phyloP scores from a whole-genome alignment of 2,329 filamentous ascomycete genomes.

The Aspergillus costaricaensis region DNA sequence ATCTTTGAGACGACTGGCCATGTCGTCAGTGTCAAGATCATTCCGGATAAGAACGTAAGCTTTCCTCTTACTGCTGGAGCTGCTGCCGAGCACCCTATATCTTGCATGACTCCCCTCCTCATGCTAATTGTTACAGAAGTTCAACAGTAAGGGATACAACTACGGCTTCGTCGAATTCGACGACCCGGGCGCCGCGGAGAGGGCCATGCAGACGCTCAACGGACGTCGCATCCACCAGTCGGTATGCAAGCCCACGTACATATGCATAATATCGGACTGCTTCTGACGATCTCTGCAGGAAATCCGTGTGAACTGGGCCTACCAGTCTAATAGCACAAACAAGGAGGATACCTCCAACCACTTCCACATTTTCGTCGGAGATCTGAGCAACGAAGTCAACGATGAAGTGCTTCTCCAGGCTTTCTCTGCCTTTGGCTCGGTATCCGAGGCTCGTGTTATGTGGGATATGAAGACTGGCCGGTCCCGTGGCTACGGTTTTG shows the following conservation, averaged over 20 bases:
- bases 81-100: slow-evolving; percentile 1
- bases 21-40: slow-evolving; percentile 98
- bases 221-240: slow-evolving; percentile 93
- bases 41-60: slow-evolving; percentile 98
- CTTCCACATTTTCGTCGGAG: slow-evolving; percentile 98
- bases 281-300: slow-evolving; percentile 60
- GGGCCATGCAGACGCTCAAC: slow-evolving; percentile 96
- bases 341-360: slow-evolving; percentile 98
- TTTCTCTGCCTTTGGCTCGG: slow-evolving; percentile 91
- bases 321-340: slow-evolving; percentile 89
- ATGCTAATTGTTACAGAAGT: slow-evolving; percentile 32
- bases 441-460: slow-evolving; percentile 98
- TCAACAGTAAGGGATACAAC: slow-evolving; percentile 92
- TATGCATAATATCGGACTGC: slow-evolving; percentile 3
- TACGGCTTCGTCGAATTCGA: slow-evolving; percentile 99
- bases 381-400: slow-evolving; percentile 97
- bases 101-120: not conserved
- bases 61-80: slow-evolving; percentile 4
- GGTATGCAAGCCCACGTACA: slow-evolving; percentile 56
- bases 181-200: slow-evolving; percentile 92
- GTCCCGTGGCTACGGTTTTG: slow-evolving; percentile 95
- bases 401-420: slow-evolving; percentile 92
- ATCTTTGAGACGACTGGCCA: slow-evolving; percentile 99
- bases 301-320: slow-evolving; percentile 99
- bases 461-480: slow-evolving; percentile 99